Conservation (phyloP, 225 moss, liverwort and hornwort genomes). For the Neckera pumila region DNA sequence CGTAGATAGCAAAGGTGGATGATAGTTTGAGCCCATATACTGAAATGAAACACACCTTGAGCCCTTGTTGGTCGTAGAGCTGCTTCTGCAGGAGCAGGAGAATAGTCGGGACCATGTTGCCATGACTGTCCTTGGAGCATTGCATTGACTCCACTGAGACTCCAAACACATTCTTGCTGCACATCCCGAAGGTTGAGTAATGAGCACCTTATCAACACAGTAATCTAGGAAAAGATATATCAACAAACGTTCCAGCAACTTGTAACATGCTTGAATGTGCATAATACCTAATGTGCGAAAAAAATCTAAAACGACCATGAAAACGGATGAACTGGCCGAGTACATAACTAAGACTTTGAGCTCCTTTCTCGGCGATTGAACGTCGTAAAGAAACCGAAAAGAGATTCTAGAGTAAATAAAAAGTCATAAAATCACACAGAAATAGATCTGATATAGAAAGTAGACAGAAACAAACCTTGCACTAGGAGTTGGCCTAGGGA, state of each 20-base stretch:
- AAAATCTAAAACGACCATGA: neutral
- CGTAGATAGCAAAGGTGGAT: neutral
- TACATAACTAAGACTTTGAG: neutral
- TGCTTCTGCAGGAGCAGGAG: constrained; percentile 82
- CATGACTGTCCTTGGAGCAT: constrained; percentile 72
- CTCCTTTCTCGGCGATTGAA: neutral
- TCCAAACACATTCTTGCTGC: constrained; percentile 93
- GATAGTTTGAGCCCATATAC: neutral
- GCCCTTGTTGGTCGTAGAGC: constrained; percentile 77
- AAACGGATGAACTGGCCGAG: neutral
- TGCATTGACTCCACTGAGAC: constrained; percentile 98
- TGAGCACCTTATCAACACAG: neutral
- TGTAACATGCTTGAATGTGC: neutral
- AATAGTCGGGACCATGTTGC: constrained; percentile 94
- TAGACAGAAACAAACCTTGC: constrained; percentile 44
- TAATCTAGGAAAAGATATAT: neutral
- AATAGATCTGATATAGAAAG: neutral
- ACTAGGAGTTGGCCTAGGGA: constrained; percentile 84
- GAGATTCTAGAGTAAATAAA: neutral
- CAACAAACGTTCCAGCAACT: neutral
- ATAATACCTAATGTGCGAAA: neutral
- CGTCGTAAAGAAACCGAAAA: neutral
- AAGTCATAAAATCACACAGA: neutral
- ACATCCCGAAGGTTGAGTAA: neutral
- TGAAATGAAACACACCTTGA: constrained; percentile 41